phyloP scores from a whole-genome alignment of 2,329 filamentous ascomycete species.

The Thielaviopsis punctulata region DNA sequence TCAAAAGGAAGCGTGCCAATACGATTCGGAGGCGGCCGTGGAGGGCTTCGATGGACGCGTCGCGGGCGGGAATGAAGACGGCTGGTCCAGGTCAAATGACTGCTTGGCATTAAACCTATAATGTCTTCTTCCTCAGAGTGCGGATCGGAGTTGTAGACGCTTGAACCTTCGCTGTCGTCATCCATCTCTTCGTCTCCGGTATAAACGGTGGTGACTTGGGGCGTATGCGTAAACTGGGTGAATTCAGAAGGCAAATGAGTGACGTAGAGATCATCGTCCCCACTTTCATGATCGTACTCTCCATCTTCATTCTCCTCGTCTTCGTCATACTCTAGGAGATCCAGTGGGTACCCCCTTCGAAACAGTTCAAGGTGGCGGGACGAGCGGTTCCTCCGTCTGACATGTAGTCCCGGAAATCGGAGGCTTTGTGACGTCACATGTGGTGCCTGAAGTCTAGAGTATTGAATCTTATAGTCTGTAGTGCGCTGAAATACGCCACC shows the following conservation, averaged over 20 bases:
- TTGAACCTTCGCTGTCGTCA: slow-evolving; percentile 32
- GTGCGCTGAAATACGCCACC: slow-evolving; percentile 60
- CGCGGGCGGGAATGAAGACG: too few relatives aligned
- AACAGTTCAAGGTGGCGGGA: neutral
- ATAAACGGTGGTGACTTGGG: slow-evolving; percentile 34
- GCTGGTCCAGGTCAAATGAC: too few relatives aligned
- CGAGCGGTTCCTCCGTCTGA: neutral
- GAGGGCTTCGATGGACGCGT: too few relatives aligned
- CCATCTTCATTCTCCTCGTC: slow-evolving; percentile 26
- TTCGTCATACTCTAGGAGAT: slow-evolving; percentile 22
- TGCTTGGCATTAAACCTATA: too few relatives aligned
- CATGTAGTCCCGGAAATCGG: neutral
- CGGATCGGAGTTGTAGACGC: slow-evolving; percentile 19
- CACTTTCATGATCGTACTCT: slow-evolving; percentile 17
- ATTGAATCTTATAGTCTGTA: slow-evolving; percentile 58
- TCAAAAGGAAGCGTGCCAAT: too few relatives aligned
- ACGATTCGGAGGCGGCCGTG: too few relatives aligned
- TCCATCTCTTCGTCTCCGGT: slow-evolving; percentile 26
- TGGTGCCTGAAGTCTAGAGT: slow-evolving; percentile 21
- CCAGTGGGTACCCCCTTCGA: neutral
- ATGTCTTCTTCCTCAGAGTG: slow-evolving; percentile 30
- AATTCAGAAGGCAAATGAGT: slow-evolving; percentile 32
- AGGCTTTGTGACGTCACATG: neutral
- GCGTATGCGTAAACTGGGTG: slow-evolving; percentile 27
- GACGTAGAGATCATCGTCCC: slow-evolving; percentile 22